These are phyloP conservation scores for Kuraishia capsulata DNA, from an alignment of 805 yeast species.

Conservation along the genomic window DNA sequence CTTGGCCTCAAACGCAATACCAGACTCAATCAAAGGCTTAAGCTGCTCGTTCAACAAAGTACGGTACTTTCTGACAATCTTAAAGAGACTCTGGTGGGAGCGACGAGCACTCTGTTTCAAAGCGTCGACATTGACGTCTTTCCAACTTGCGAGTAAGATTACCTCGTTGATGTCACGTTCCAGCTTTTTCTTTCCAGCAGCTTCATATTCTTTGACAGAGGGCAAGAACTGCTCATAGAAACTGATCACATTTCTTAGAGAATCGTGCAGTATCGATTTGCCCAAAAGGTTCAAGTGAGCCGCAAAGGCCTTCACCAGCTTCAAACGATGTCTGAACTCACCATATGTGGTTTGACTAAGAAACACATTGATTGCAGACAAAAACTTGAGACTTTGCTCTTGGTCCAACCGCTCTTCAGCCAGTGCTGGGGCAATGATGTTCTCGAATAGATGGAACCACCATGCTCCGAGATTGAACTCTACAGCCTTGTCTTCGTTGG, in stretches of 20 bases:
- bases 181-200: constrained; percentile 38
- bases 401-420: constrained; percentile 26
- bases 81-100: constrained; percentile 79
- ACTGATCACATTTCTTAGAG: constrained; percentile 47
- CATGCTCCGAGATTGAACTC: constrained; percentile 57
- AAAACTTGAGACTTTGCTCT: constrained; percentile 23
- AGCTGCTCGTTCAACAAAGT: constrained; percentile 45
- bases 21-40: constrained; percentile 47
- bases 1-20: constrained; percentile 22
- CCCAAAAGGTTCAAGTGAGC: constrained; percentile 13
- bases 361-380: constrained; percentile 63
- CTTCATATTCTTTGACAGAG: constrained; percentile 35
- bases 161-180: constrained; percentile 81
- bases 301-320: constrained; percentile 54
- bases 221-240: constrained; percentile 63
- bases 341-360: constrained; percentile 72
- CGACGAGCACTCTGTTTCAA: constrained; percentile 87
- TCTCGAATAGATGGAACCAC: constrained; percentile 90
- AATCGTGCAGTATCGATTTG: constrained; percentile 19
- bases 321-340: constrained; percentile 53
- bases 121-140: constrained; percentile 90
- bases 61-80: constrained; percentile 76
- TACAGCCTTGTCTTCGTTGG: constrained; percentile 44
- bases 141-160: constrained; percentile 90
- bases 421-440: constrained; percentile 46